Percentiles rank a stretch among this genome's conserved stretches.
Conservation (phyloP, 148 eudicot genomes). For the Limonium bicolor region DNA sequence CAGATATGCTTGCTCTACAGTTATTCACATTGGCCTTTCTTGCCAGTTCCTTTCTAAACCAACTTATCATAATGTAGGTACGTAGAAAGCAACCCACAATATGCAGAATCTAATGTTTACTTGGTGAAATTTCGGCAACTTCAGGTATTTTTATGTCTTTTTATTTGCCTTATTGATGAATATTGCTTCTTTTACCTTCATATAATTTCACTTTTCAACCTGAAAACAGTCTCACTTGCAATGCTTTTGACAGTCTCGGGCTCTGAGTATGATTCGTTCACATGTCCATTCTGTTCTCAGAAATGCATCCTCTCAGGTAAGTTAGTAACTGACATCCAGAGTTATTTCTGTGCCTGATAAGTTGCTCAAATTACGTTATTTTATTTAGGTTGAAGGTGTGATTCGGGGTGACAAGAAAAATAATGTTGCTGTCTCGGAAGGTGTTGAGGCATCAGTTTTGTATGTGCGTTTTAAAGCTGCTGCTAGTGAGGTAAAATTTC, state of each 20-base stretch:
- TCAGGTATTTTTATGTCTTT: slow-evolving; percentile 34
- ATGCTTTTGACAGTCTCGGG: slow-evolving; percentile 70
- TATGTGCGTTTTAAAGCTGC: slow-evolving; percentile 98
- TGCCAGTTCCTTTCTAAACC: neutral
- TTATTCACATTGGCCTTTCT: no score
- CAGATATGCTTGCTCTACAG: no score
- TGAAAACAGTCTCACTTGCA: slow-evolving; percentile 3
- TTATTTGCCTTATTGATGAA: neutral
- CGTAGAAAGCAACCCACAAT: slow-evolving; percentile 94
- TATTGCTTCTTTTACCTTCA: neutral
- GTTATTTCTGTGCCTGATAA: neutral
- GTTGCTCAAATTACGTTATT: slow-evolving; percentile 7
- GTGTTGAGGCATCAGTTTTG: slow-evolving; percentile 84
- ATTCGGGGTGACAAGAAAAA: slow-evolving; percentile 48
- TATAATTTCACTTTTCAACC: no score
- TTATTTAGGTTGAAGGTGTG: slow-evolving; percentile 61
- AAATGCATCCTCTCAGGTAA: slow-evolving; percentile 85
- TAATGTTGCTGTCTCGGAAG: slow-evolving; percentile 73
- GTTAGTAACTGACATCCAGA: neutral
- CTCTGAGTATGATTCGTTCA: slow-evolving; percentile 79
- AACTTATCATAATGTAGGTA: slow-evolving; percentile 31
- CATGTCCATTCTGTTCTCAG: slow-evolving; percentile 77
- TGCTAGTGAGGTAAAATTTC: slow-evolving; percentile 95
- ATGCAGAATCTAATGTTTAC: slow-evolving; percentile 96
- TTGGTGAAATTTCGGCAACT: slow-evolving; percentile 95